Base-by-base conservation (phyloP, 176 grass and related monocot genomes). In the Juncus effusus region DNA sequence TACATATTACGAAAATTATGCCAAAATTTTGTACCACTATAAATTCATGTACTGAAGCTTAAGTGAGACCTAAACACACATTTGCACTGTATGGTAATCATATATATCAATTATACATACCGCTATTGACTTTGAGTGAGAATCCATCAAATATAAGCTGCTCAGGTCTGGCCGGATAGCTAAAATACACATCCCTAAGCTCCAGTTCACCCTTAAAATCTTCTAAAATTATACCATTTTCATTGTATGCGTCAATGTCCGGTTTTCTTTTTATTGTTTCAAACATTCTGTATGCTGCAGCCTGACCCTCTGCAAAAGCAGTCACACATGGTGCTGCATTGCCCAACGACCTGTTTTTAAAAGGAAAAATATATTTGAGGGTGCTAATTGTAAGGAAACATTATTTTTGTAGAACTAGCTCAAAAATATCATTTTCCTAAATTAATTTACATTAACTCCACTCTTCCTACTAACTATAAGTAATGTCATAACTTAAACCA, bases 251-350 rank as follows among this genome's bases (percentile, higher is more conserved):
- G 78, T 96, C 87, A 36, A 96, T 96, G 54, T 88, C 69, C 38
- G 91, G 87, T 66, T 85, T 96, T 61, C 91, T 87, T 45, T 74
- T 81, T 56, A 96, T 90, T 44, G 78, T 87, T 54, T 66, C 51
- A 76, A 96, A 96, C 76, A 95, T 76, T 76, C 79, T 80, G 60
- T 82, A 87, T 63, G 87, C 91, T 42, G 91, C 87, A 51, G 87
- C 60, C 79, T 83, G 81, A 79, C 91, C 91, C 75, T 63, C 84
- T 68, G 91, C 81, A 78, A 96, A 96, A 52, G 87, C 84, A 65
- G 78, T 52, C 64, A 84, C 64, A 68, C 91, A 87, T 3, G 91
- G 91, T 16, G 87, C 75, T 57, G 91, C 87, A 36, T 75, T 82
- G 9, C 91, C 91, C 68, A 96, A 85, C 38, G 91, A 90, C 81